A percentile compares a stretch with the other conserved stretches of the same genome.
Evolutionary conservation across 768 basidiomycete species (phyloP).

Genomic region (Mycena latifolia): DNA sequence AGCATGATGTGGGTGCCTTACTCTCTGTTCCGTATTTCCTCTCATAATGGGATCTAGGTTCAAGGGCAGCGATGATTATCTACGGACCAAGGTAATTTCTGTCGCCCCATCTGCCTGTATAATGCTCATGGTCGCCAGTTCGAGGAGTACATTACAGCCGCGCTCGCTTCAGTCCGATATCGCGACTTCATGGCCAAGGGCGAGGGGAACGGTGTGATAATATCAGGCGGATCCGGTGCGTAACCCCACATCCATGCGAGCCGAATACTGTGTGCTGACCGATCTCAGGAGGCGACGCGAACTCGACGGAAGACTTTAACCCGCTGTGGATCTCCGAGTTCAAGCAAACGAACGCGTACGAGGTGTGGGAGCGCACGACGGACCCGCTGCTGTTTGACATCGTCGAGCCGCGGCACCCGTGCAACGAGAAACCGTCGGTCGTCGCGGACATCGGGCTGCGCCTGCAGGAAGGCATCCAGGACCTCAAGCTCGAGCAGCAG

Average conservation of each 20-base stretch:
- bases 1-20: slow-evolving; percentile 72
- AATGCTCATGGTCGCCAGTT: slow-evolving; percentile 59
- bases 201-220: slow-evolving; percentile 71
- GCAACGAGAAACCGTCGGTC: slow-evolving; percentile 89
- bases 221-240: slow-evolving; percentile 72
- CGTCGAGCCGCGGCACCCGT: slow-evolving; percentile 94
- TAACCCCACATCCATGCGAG: slow-evolving; percentile 8
- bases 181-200: slow-evolving; percentile 85
- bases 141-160: slow-evolving; percentile 94
- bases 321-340: slow-evolving; percentile 91
- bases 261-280: slow-evolving; percentile 19
- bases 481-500: slow-evolving; percentile 92
- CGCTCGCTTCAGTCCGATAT: slow-evolving; percentile 91
- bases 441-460: slow-evolving; percentile 94
- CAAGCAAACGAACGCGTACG: slow-evolving; percentile 87
- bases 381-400: slow-evolving; percentile 96
- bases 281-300: slow-evolving; percentile 63
- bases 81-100: slow-evolving; percentile 79
- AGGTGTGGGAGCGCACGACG: slow-evolving; percentile 91
- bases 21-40: neutral
- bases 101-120: slow-evolving; percentile 1
- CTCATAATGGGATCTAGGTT: slow-evolving; percentile 64
- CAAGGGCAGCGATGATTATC: slow-evolving; percentile 96
- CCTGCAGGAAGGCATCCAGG: slow-evolving; percentile 93
- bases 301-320: slow-evolving; percentile 84